Evolutionary conservation across 768 basidiomycete genomes (phyloP), one percentile per base, ranked within the genome.

Genomic region (Panaeolus cyanescens): DNA sequence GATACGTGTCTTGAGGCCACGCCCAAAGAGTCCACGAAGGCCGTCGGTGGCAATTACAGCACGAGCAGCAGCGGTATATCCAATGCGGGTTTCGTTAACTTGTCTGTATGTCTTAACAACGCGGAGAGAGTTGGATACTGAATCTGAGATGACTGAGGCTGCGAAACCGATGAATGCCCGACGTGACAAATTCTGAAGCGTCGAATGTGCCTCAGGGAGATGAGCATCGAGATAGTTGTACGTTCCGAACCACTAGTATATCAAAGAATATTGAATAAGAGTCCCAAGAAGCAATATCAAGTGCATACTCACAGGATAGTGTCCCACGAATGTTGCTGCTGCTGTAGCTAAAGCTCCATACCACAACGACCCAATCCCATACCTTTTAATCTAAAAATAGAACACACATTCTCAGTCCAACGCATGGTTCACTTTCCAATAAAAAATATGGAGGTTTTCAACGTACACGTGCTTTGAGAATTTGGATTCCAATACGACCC

Each of bases 41-140:
- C 95, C 96, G 65, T 97, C 95, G 0, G 77, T 74, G 1, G 82
- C 83, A 34, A 97, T 78, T 53, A 99, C 91, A 5, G 85, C 86
- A 54, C 82, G 82, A 0, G 93, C 95, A 0, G 94, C 92, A 56
- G 88, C 85, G 4, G 80, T 59, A 71, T 98, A 99, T 1, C 89
- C 85, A 15, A 99, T 89, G 31, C 86, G 83, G 4, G 85, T 85
- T 62, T 90, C 88, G 70, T 95, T 86, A 32, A 96, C 94, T 72
- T 99, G 96, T 15, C 96, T 80, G 75, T 97, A 98, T 0, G 96
- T 98, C 83, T 98, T 99, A 70, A 99, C 76, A 2, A 99, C 96
- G 19, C 94, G 85, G 1, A 99, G 78, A 5, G 90, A 93, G 77
- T 98, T 98, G 42, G 91, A 93, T 39, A 91, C 70, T 1, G 88